Percentiles rank a stretch among this genome's conserved stretches.
These are phyloP conservation scores for Panicum miliaceum DNA, from an alignment of 176 grass and related monocot species.

Conservation along the genomic window DNA sequence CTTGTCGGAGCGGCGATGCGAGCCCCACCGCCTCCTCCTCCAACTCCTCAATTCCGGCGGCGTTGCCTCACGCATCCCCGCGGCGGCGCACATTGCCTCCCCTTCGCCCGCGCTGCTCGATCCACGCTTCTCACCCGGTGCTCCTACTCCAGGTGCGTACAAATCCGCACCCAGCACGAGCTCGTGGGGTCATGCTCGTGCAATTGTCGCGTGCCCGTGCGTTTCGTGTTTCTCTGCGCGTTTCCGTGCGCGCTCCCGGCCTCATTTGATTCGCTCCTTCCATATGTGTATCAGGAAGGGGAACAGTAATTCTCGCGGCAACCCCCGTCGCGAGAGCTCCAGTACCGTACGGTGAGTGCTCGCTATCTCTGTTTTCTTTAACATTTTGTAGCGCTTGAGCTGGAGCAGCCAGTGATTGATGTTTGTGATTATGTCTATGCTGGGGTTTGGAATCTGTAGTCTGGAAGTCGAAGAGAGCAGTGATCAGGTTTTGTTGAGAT, in stretches of 20 bases:
- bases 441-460: not conserved
- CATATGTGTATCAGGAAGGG: conserved; percentile 5
- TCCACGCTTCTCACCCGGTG: not conserved
- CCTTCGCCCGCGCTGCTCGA: not conserved
- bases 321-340: not conserved
- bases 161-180: not conserved
- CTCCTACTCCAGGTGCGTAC: conserved; percentile 23
- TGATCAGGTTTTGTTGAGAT: conserved; percentile 20
- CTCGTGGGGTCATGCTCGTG: not conserved
- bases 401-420: not conserved
- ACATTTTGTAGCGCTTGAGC: not conserved
- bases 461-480: not conserved
- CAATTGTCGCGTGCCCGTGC: not conserved
- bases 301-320: not conserved
- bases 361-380: not conserved
- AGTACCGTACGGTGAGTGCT: conserved; percentile 5
- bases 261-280: not conserved
- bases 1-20: conserved; percentile 1
- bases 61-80: not conserved
- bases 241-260: not conserved
- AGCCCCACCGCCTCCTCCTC: not conserved
- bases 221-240: not conserved
- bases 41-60: not conserved
- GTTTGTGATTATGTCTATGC: not conserved
- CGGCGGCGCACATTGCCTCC: not conserved